These are phyloP conservation scores for Termitomyces sp. DNA, from an alignment of 768 basidiomycete species.

Conservation along the genomic window DNA sequence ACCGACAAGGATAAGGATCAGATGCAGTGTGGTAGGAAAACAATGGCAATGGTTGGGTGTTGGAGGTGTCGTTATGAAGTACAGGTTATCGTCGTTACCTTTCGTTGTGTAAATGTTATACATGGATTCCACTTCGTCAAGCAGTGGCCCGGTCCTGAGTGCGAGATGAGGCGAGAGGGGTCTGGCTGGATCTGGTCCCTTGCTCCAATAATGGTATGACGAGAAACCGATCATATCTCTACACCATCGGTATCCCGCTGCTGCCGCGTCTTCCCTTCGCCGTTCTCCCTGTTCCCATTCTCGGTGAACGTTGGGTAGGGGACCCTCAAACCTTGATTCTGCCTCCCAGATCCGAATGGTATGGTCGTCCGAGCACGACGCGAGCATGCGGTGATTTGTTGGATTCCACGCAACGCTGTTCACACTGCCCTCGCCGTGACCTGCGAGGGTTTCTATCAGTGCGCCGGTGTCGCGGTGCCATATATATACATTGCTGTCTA, in stretches of 20 bases:
- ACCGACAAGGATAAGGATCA: conserved; percentile 10
- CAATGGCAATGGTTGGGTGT: background rate
- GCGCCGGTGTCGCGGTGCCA: conserved; percentile 88
- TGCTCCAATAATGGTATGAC: no score
- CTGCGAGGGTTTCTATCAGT: conserved; percentile 81
- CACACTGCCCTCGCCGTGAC: conserved; percentile 86
- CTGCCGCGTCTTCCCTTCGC: conserved; percentile 59
- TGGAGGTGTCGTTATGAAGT: conserved; percentile 11
- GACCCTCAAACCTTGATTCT: conserved; percentile 18
- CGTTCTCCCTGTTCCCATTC: conserved; percentile 60
- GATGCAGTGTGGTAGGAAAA: conserved; percentile 14
- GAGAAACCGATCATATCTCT: conserved; percentile 11
- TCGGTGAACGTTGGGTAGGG: conserved; percentile 16
- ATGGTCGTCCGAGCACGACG: conserved; percentile 90
- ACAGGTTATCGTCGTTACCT: conserved; percentile 3
- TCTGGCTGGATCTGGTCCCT: background rate
- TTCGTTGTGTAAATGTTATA: conserved; percentile 1
- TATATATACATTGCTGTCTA: conserved; percentile 91
- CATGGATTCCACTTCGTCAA: background rate
- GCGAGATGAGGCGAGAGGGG: background rate
- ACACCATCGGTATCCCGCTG: conserved; percentile 30
- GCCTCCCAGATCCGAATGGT: conserved; percentile 91
- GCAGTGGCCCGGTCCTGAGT: background rate
- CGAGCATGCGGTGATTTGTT: conserved; percentile 84
- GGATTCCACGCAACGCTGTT: conserved; percentile 98